Conservation (phyloP, 2,329 filamentous ascomycete species). For the Daldinia sp. region DNA sequence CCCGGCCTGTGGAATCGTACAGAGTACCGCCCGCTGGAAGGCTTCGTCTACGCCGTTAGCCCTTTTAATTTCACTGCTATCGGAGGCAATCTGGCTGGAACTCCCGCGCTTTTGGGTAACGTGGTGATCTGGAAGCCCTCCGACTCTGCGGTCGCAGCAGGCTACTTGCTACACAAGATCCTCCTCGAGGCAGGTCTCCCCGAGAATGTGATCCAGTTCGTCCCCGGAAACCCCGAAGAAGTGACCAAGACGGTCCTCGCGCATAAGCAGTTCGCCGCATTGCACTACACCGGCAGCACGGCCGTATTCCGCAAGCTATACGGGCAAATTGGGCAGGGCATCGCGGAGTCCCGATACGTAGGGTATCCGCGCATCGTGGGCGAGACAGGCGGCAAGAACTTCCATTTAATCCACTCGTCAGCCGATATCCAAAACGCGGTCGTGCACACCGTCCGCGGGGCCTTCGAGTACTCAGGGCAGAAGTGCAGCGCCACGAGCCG, state of each 20-base stretch:
- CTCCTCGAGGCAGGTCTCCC: conserved; percentile 91
- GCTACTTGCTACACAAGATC: conserved; percentile 90
- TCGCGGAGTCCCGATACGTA: conserved; percentile 81
- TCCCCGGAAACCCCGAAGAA: conserved; percentile 86
- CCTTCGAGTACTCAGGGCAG: conserved; percentile 91
- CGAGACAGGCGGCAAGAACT: conserved; percentile 94
- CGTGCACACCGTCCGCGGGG: conserved; percentile 82
- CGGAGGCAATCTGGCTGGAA: conserved; percentile 82
- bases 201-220: conserved; percentile 89
- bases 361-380: conserved; percentile 90
- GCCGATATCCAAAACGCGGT: conserved; percentile 83
- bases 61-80: conserved; percentile 99
- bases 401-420: conserved; percentile 80
- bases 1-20: conserved; percentile 90
- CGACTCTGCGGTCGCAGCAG: conserved; percentile 85
- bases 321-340: conserved; percentile 81
- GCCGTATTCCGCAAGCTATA: conserved; percentile 90
- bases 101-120: conserved; percentile 89
- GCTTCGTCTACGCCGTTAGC: conserved; percentile 92
- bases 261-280: conserved; percentile 84
- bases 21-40: conserved; percentile 89
- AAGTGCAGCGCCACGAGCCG: conserved; percentile 90
- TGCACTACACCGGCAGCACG: conserved; percentile 95
- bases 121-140: conserved; percentile 98
- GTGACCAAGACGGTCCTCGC: conserved; percentile 80